Base-by-base conservation (phyloP, 257 asterid species). In the Solanum chaucha region DNA sequence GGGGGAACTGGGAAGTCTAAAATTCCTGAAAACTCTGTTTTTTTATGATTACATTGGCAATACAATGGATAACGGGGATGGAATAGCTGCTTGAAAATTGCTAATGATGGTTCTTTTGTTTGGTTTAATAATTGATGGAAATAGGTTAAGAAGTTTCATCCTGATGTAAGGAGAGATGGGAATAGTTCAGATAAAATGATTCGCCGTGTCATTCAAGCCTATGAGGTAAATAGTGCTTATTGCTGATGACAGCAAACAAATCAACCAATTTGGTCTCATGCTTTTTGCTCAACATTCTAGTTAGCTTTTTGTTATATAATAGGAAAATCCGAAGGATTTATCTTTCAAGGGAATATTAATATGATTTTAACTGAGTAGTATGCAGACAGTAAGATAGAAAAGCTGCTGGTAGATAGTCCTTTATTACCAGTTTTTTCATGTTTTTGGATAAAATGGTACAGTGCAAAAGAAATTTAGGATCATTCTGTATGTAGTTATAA, bases 61-160 rank as follows among this genome's bases (percentile, higher is more conserved):
- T 64, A 64, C 32, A 64, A 22, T 59, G 28, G 68, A 59, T 59
- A n/a, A n/a, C 7, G 71, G 1, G 71, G 71, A 64, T 64, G 71
- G 17, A 10, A n/a, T 64, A 64, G 71, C 28, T 44, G 34, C 59
- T 38, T 20, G 8, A 28, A 9, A 58, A 19, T 24, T 86, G 3
- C 36, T 67, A 22, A 4, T 26, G 41, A 44, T 74, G 44, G 38
- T 38, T 72, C 48, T 55, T 26, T 51, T 28, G 71, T 61, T 51
- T 75, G 35, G 83, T 40, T 61, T 36, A 24, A 6, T 12, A 88
- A 35, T 40, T 75, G 26, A 15, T 81, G 87, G 35, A 82, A 74
- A 24, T 88, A 96, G 98, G 98, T 94, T 61, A 95, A 95, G 88
- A 92, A 94, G 92, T 96, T 90, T 71, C 98, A 96, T 89, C 98